Conservation (phyloP, 176 grass and related monocot species). For the Luzula sylvatica region DNA sequence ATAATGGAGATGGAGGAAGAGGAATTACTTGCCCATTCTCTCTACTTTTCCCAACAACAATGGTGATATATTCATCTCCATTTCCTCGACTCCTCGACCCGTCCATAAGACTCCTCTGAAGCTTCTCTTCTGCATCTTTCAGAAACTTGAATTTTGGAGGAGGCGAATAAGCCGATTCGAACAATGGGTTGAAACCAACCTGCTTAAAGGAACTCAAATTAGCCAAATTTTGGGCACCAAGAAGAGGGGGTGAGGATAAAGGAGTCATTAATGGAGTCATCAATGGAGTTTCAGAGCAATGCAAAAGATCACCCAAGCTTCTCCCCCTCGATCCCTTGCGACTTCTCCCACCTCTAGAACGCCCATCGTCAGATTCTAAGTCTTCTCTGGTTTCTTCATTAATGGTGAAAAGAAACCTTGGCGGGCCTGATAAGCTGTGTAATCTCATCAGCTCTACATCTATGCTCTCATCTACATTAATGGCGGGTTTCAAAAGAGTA, state of each 20-base stretch:
- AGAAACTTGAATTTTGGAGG: conserved; percentile 87
- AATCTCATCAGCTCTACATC: conserved; percentile 84
- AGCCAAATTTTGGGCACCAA: neutral
- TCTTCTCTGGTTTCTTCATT: conserved; percentile 94
- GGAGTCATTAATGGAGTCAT: conserved; percentile 48
- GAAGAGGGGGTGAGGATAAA: conserved; percentile 35
- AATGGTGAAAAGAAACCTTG: conserved; percentile 87
- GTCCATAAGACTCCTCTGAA: conserved; percentile 48
- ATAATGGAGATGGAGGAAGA: conserved; percentile 23
- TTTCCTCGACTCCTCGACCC: conserved; percentile 34
- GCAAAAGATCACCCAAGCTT: conserved; percentile 58
- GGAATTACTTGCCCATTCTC: conserved; percentile 22
- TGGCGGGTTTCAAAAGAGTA: neutral
- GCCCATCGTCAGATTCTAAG: conserved; percentile 58
- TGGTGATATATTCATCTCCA: conserved; percentile 46
- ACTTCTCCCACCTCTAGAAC: conserved; percentile 40
- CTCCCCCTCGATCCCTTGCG: conserved; percentile 21
- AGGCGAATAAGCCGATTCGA: conserved; percentile 47
- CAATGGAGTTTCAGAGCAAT: conserved; percentile 46
- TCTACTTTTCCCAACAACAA: conserved; percentile 42
- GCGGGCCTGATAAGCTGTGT: conserved; percentile 50
- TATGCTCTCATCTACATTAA: conserved; percentile 39
- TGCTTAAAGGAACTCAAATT: conserved; percentile 37
- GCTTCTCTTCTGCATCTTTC: conserved; percentile 89
- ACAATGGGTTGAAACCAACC: conserved; percentile 41